phyloP scores from a whole-genome alignment of 2,329 filamentous ascomycete species.

The Botrytis porri region DNA sequence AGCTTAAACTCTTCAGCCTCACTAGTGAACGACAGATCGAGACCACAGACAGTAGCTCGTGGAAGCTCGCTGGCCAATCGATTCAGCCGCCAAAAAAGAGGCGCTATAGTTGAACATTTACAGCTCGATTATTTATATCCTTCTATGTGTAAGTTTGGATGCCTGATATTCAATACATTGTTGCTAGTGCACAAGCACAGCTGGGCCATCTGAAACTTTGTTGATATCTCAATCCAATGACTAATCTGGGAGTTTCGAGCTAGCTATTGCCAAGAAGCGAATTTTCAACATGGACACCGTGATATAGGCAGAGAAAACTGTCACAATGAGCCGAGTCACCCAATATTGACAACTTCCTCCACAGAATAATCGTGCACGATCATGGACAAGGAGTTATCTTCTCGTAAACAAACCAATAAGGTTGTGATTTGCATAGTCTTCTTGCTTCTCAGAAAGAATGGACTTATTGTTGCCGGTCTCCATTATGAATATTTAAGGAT shows the following conservation, averaged over 20 bases:
- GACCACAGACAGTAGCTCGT: neutral
- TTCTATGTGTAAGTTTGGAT: neutral
- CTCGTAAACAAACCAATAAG: neutral
- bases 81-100: neutral
- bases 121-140: neutral
- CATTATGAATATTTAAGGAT: neutral
- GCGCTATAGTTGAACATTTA: neutral
- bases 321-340: too few species aligned
- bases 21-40: neutral
- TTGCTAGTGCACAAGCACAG: neutral
- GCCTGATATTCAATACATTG: neutral
- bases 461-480: neutral
- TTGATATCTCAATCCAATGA: neutral
- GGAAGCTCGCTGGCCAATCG: neutral
- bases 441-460: neutral
- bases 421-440: neutral
- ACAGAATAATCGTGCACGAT: neutral
- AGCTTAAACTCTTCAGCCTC: conserved; percentile 4
- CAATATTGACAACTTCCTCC: neutral
- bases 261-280: neutral
- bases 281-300: neutral
- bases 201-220: neutral
- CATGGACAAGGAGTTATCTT: neutral
- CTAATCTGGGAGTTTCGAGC: neutral
- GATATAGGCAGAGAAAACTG: neutral